Percentiles rank a stretch among this genome's conserved stretches.
Conservation (phyloP, 1,139 yeast genomes). For the Scheffersomyces quercinus region DNA sequence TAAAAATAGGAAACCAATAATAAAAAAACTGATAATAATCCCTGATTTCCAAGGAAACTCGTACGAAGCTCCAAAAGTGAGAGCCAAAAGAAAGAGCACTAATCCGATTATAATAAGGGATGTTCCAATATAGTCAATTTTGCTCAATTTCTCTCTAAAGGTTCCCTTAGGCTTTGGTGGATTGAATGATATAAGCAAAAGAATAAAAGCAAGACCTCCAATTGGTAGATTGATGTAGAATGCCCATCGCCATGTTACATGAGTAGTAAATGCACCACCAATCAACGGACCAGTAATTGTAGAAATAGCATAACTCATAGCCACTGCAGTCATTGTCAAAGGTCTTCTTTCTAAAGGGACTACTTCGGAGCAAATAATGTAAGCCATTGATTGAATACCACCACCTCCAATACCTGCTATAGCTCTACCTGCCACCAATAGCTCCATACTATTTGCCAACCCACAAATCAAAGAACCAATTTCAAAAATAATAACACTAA, state of each 20-base stretch:
- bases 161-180: constrained; percentile 30
- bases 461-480: constrained; percentile 16
- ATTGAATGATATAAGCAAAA: constrained; percentile 22
- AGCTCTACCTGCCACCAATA: constrained; percentile 17
- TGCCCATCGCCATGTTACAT: constrained; percentile 15
- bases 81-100: constrained; percentile 31
- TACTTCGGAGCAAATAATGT: constrained; percentile 13
- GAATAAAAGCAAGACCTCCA: constrained; percentile 2
- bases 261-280: constrained; percentile 23
- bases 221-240: constrained; percentile 3
- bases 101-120: constrained; percentile 29
- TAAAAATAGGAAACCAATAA: constrained; percentile 7
- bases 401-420: constrained; percentile 18
- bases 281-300: constrained; percentile 17
- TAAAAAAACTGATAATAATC: constrained; percentile 11
- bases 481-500: constrained; percentile 14
- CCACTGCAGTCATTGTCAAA: constrained; percentile 14
- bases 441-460: constrained; percentile 13
- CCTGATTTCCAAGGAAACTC: constrained; percentile 27
- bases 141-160: constrained; percentile 16
- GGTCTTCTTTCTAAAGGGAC: constrained; percentile 14
- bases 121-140: constrained; percentile 36
- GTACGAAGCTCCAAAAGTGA: constrained; percentile 38
- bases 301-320: constrained; percentile 15
- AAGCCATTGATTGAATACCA: constrained; percentile 15